These are phyloP conservation scores for Stachybotrys elegans DNA, from an alignment of 2,329 filamentous ascomycete genomes.

Conservation along the genomic window DNA sequence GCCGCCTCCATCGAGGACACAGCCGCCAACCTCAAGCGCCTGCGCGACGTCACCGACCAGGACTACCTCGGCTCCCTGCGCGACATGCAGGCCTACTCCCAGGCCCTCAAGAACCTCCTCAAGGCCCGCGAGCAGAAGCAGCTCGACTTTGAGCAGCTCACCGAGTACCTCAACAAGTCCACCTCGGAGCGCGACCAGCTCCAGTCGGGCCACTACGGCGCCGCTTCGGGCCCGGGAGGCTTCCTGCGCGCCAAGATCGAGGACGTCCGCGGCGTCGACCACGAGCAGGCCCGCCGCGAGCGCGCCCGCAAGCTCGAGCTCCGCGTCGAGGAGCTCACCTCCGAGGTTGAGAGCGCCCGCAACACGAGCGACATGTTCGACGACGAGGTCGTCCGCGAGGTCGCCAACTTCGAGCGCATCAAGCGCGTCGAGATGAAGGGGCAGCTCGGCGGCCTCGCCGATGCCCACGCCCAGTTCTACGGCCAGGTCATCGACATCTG, in stretches of 20 bases:
- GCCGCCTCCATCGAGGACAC: conserved; percentile 82
- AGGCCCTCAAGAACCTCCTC: conserved; percentile 79
- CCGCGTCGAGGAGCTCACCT: conserved; percentile 84
- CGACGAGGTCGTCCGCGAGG: conserved; percentile 90
- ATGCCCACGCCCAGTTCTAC: conserved; percentile 85
- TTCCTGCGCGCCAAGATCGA: conserved; percentile 94
- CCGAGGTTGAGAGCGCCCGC: conserved; percentile 83
- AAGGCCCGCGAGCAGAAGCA: conserved; percentile 97
- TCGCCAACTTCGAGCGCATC: conserved; percentile 92
- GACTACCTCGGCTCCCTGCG: conserved; percentile 89
- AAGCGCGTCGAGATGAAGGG: conserved; percentile 89
- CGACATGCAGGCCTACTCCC: conserved; percentile 93
- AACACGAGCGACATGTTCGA: conserved; percentile 89
- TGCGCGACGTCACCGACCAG: conserved; percentile 90
- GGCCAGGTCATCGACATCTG: conserved; percentile 73
- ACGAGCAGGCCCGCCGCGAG: conserved; percentile 85
- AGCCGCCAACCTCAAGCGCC: conserved; percentile 67
- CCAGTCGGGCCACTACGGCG: conserved; percentile 50
- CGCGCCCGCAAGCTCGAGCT: conserved; percentile 85
- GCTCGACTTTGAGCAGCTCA: conserved; percentile 92
- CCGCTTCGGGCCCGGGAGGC: conserved; percentile 66
- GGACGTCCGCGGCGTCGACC: conserved; percentile 93
- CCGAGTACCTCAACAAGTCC: conserved; percentile 91
- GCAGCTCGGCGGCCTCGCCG: conserved; percentile 76
- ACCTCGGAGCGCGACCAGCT: conserved; percentile 81